phyloP scores from a whole-genome alignment of 352 stramenopile species.

The Pythium monospermum region DNA sequence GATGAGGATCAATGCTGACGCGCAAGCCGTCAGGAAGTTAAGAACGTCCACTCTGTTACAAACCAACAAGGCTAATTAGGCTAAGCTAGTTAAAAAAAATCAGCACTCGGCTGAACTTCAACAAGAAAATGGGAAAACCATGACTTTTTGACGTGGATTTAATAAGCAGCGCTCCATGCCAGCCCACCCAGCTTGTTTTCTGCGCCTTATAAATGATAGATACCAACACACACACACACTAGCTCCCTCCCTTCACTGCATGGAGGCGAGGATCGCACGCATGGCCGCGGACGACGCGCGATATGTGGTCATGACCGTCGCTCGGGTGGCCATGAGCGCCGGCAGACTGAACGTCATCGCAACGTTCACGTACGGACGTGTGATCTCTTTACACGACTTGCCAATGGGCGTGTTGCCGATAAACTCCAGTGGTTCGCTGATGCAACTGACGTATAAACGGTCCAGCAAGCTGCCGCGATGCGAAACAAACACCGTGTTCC shows the following conservation, averaged over 20 bases:
- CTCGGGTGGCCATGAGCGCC: slow-evolving; percentile 54
- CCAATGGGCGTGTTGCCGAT: slow-evolving; percentile 59
- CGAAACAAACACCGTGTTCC: slow-evolving; percentile 74
- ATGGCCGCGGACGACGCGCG: slow-evolving; percentile 59
- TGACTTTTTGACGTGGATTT: no score
- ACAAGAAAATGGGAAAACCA: no score
- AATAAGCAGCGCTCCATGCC: no score
- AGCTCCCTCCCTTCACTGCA: slow-evolving; percentile 28
- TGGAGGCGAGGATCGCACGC: slow-evolving; percentile 47
- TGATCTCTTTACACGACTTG: slow-evolving; percentile 40
- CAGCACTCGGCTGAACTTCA: no score
- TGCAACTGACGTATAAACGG: slow-evolving; percentile 58
- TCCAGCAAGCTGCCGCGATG: slow-evolving; percentile 68
- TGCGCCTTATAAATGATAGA: not conserved
- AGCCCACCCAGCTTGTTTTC: no score
- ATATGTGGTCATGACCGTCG: slow-evolving; percentile 71
- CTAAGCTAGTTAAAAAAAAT: not conserved
- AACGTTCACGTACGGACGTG: slow-evolving; percentile 65
- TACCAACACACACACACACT: not conserved
- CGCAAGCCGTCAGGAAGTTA: no score
- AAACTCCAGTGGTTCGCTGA: slow-evolving; percentile 73
- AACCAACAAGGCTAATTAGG: no score
- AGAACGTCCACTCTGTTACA: no score
- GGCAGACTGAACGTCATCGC: slow-evolving; percentile 64
- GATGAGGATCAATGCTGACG: no score